These are phyloP conservation scores for Eleusine indica DNA, from an alignment of 176 grass and related monocot species.

Conservation along the genomic window DNA sequence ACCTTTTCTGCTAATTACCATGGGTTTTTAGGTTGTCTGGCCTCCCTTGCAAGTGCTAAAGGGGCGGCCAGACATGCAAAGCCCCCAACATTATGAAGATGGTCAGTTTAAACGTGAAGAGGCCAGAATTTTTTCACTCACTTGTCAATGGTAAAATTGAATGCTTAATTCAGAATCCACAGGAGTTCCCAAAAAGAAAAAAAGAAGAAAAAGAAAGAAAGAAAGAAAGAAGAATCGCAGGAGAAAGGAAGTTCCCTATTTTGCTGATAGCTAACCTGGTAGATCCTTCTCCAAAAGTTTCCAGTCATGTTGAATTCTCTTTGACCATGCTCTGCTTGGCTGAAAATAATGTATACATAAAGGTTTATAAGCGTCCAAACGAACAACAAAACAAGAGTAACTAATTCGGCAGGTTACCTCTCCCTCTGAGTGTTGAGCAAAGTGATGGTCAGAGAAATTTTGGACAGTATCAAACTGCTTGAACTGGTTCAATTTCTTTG, in stretches of 20 bases:
- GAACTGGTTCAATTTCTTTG: slow-evolving; percentile 61
- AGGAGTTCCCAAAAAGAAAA: not conserved
- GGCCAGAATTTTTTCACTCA: not conserved
- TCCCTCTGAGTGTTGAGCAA: slow-evolving; percentile 19
- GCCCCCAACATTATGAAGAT: not conserved
- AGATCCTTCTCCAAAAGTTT: slow-evolving; percentile 84
- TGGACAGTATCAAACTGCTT: slow-evolving; percentile 79
- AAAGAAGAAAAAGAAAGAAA: not conserved
- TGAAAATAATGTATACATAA: slow-evolving; percentile 31
- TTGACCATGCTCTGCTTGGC: slow-evolving; percentile 73
- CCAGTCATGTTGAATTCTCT: slow-evolving; percentile 90
- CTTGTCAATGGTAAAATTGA: not conserved
- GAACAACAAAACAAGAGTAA: slow-evolving; percentile 19
- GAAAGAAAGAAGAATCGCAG: not conserved
- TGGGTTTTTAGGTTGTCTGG: too few relatives aligned
- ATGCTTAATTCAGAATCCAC: not conserved
- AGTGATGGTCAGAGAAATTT: slow-evolving; percentile 80
- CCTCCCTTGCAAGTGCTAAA: too few relatives aligned
- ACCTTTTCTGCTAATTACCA: too few relatives aligned
- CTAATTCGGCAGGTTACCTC: slow-evolving; percentile 49
- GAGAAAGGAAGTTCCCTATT: not conserved
- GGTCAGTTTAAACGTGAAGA: not conserved
- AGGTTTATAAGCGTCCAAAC: slow-evolving; percentile 19
- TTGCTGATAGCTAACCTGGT: slow-evolving; percentile 59
- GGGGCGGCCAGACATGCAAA: too few relatives aligned